These are phyloP conservation scores for Candida hispaniensis DNA, from an alignment of 805 yeast genomes.

Conservation along the genomic window DNA sequence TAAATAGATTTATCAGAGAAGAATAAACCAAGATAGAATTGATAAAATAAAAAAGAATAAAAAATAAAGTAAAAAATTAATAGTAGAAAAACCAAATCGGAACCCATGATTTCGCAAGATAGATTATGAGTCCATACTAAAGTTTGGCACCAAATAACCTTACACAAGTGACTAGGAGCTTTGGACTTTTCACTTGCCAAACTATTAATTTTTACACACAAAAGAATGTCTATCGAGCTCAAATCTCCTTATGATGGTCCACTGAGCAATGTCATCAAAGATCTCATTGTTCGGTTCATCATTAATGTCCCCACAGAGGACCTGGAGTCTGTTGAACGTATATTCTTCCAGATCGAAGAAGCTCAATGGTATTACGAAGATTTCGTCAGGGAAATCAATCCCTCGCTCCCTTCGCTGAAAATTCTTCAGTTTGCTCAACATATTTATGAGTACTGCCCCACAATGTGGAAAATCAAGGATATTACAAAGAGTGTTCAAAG, in stretches of 20 bases:
- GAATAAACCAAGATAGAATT: no score
- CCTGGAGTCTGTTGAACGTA: slow-evolving; percentile 65
- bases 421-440: slow-evolving; percentile 65
- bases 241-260: slow-evolving; percentile 14
- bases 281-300: slow-evolving; percentile 77
- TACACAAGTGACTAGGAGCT: no score
- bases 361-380: slow-evolving; percentile 98
- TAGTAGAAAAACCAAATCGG: no score
- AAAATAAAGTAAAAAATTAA: no score
- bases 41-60: no score
- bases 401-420: slow-evolving; percentile 62
- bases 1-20: no score
- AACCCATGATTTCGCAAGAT: no score
- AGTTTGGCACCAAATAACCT: no score
- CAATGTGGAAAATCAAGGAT: slow-evolving; percentile 26
- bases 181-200: no score
- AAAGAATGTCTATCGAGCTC: slow-evolving; percentile 7
- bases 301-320: slow-evolving; percentile 90
- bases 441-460: slow-evolving; percentile 69
- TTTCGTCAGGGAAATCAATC: slow-evolving; percentile 61
- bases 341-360: slow-evolving; percentile 90
- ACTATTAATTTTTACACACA: not conserved
- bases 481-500: slow-evolving; percentile 54
- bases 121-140: no score
- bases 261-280: slow-evolving; percentile 32